These are phyloP conservation scores for Paecilomyces niveus DNA, from an alignment of 2,329 filamentous ascomycete species.

Conservation along the genomic window DNA sequence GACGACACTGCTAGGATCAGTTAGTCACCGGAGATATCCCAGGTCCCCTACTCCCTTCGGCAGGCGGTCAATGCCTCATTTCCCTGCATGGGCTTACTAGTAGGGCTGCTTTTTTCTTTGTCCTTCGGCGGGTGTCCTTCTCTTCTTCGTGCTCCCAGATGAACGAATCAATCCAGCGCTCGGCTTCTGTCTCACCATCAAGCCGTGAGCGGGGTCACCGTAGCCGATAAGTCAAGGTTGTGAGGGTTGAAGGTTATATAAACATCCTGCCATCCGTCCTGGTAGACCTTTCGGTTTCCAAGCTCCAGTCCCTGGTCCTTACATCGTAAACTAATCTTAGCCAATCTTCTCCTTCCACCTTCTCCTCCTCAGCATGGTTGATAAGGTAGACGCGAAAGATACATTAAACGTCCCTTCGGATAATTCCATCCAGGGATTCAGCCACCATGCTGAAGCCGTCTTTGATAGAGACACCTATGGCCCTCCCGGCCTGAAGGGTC, in stretches of 20 bases:
- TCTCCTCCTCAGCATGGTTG: constrained; percentile 2
- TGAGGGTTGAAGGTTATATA: background rate
- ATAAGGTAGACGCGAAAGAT: constrained; percentile 2
- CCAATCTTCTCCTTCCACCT: background rate
- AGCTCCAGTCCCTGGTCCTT: background rate
- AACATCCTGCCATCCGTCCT: background rate
- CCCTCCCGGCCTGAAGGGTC: constrained; percentile 36
- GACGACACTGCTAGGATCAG: background rate
- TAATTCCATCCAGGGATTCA: constrained; percentile 18
- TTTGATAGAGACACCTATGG: constrained; percentile 25
- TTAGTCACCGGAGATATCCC: background rate
- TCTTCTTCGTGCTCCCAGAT: background rate
- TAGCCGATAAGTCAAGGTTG: background rate
- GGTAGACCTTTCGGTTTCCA: background rate
- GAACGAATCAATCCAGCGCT: too few relatives aligned
- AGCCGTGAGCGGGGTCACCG: background rate
- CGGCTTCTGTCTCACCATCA: background rate
- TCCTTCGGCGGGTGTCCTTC: background rate
- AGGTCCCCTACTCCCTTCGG: background rate
- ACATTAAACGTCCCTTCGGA: constrained; percentile 12
- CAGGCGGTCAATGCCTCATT: background rate
- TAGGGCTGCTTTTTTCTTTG: background rate
- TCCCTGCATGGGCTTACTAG: background rate
- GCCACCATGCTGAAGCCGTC: constrained; percentile 27
- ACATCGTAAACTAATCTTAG: background rate